These are phyloP conservation scores for Orbilia oligospora DNA, from an alignment of 2,329 filamentous ascomycete species.

Conservation along the genomic window DNA sequence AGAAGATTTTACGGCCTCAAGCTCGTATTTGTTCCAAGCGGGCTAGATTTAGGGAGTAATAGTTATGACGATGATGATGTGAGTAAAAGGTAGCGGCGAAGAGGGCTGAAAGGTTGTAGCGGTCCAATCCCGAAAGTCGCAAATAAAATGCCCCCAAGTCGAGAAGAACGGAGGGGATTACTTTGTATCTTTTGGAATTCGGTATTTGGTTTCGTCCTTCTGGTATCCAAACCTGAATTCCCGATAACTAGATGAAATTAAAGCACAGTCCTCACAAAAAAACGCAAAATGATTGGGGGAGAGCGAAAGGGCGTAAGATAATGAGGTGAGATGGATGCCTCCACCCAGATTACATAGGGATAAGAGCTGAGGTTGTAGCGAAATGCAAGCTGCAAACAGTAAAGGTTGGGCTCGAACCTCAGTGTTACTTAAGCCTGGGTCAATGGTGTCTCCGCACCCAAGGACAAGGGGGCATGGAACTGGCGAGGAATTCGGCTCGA, in stretches of 20 bases:
- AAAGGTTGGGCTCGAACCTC: slow-evolving; percentile 25
- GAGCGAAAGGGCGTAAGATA: slow-evolving; percentile 40
- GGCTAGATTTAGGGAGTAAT: slow-evolving; percentile 13
- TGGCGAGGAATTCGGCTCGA: slow-evolving; percentile 58
- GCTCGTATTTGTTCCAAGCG: slow-evolving; percentile 19
- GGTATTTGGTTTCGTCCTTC: slow-evolving; percentile 13
- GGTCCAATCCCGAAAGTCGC: slow-evolving; percentile 24
- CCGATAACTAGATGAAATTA: slow-evolving; percentile 31
- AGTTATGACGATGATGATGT: slow-evolving; percentile 5
- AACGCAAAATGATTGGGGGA: slow-evolving; percentile 33
- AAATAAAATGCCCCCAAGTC: slow-evolving; percentile 12
- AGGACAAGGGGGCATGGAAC: slow-evolving; percentile 51
- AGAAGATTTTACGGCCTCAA: not conserved
- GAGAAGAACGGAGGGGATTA: slow-evolving; percentile 38
- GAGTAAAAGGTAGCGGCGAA: slow-evolving; percentile 4
- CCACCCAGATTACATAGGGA: slow-evolving; percentile 52
- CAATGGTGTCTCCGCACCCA: slow-evolving; percentile 45
- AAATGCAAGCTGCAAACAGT: slow-evolving; percentile 54
- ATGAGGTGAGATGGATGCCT: slow-evolving; percentile 42
- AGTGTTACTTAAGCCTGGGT: slow-evolving; percentile 28
- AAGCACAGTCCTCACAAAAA: not conserved
- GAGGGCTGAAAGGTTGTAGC: slow-evolving; percentile 16
- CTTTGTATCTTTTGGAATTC: slow-evolving; percentile 12
- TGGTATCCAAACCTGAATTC: slow-evolving; percentile 16
- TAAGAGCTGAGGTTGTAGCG: slow-evolving; percentile 56